Base-by-base conservation (phyloP, 768 basidiomycete genomes). In the Hygrophorus russula region DNA sequence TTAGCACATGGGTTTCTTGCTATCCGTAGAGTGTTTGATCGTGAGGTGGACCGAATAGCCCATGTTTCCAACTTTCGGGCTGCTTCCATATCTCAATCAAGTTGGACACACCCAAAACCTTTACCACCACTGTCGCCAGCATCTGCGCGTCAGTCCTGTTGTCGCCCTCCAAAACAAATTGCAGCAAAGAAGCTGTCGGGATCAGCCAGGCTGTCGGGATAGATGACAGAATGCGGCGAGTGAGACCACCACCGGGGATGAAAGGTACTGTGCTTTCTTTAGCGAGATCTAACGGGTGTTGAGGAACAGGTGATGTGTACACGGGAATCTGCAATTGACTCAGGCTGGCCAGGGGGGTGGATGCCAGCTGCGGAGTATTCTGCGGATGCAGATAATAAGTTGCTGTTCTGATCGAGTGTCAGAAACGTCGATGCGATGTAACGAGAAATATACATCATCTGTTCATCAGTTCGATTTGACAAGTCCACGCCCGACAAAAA, bases 91-190 rank as follows among this genome's bases (percentile, higher is more conserved):
- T 54, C 44, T 41, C 45, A 32, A 60, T 53, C 8, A 40, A 18
- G 24, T 54, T 42, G 33, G 71, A 65, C 13, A 62, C 48, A 2
- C 59, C 67, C 24, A 82, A 41, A 3, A 71, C 65, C 48, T 70
- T 77, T 33, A 67, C 63, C 5, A 70, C 65, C 19, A 71, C 74
- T 4, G 64, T 61, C 2, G 83, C 81, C 33, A 85, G 64, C 29
- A 78, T 54, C 14, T 67, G 65, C 0, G 87, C 86, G 56, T 91
- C 87, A 13, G 57, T 66, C 46, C 80, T 68, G 52, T 91, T 91
- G 57, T 91, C 88, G 1, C 88, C 87, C 55, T 91, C 87, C 46
- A 84, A 65, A 9, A 78, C 85, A 54, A 85, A 90, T 37, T 85
- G 82, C 38, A 87, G 63, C 8, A 90, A 58, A 12, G 72, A 66